These are phyloP conservation scores for Waltiozyma sp. DNA, from an alignment of 1,139 yeast species.

Conservation along the genomic window DNA sequence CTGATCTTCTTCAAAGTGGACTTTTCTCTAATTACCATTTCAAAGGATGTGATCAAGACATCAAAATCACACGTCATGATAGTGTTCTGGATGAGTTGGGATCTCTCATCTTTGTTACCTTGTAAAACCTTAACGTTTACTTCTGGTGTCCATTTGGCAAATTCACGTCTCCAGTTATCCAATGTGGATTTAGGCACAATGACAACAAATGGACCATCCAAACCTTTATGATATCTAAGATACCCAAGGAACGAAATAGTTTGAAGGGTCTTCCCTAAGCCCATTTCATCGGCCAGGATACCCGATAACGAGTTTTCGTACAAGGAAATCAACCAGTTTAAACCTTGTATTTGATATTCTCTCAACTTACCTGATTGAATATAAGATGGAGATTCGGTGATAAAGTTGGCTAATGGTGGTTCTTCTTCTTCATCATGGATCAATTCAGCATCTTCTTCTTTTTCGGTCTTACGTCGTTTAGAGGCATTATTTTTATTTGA, in stretches of 20 bases:
- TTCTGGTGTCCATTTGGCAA: conserved; percentile 94
- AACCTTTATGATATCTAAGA: conserved; percentile 60
- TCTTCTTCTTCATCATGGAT: conserved; percentile 67
- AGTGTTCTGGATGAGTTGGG: conserved; percentile 43
- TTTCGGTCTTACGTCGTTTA: conserved; percentile 64
- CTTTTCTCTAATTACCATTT: conserved; percentile 86
- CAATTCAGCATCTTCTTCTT: conserved; percentile 87
- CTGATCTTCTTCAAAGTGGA: conserved; percentile 65
- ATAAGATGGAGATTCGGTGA: conserved; percentile 74
- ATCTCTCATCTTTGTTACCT: conserved; percentile 76
- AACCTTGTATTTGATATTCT: conserved; percentile 81
- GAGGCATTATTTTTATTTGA: conserved; percentile 19
- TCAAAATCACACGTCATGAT: conserved; percentile 72
- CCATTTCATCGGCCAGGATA: conserved; percentile 97
- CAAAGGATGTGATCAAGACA: conserved; percentile 82
- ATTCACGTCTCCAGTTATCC: conserved; percentile 93
- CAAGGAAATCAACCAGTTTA: conserved; percentile 81
- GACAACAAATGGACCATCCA: conserved; percentile 86
- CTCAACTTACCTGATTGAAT: conserved; percentile 55
- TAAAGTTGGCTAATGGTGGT: conserved; percentile 38
- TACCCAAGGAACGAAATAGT: conserved; percentile 87
- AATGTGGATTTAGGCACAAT: conserved; percentile 93
- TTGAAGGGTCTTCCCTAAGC: conserved; percentile 89
- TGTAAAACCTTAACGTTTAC: conserved; percentile 76
- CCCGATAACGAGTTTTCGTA: conserved; percentile 80